A percentile compares a stretch with the other conserved stretches of the same genome.
Conservation (phyloP, 805 yeast species). For the Metschnikowia anglica region DNA sequence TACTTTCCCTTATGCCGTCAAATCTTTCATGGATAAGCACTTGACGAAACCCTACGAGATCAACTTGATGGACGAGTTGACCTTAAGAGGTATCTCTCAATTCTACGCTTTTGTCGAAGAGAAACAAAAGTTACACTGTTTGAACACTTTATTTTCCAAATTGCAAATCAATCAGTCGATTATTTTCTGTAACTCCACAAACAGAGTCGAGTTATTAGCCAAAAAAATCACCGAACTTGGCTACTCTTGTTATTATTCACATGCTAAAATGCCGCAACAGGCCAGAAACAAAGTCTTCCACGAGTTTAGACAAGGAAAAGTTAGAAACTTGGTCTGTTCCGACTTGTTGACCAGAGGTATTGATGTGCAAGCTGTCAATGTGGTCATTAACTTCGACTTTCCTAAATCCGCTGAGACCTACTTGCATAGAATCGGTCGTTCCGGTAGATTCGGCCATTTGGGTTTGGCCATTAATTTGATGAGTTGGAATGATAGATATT, state of each 20-base stretch:
- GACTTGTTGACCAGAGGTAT: slow-evolving; percentile 98
- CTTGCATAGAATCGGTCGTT: slow-evolving; percentile 97
- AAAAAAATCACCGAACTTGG: slow-evolving; percentile 95
- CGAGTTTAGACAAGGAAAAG: slow-evolving; percentile 97
- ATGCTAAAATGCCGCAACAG: slow-evolving; percentile 95
- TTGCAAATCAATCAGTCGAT: slow-evolving; percentile 95
- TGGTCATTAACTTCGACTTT: slow-evolving; percentile 96
- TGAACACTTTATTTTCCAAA: slow-evolving; percentile 91
- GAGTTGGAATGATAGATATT: slow-evolving; percentile 95
- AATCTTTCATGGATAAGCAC: slow-evolving; percentile 88
- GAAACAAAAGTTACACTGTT: slow-evolving; percentile 91
- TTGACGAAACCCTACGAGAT: slow-evolving; percentile 91
- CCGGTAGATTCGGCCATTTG: slow-evolving; percentile 97
- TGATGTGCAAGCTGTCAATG: slow-evolving; percentile 98
- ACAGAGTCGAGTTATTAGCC: slow-evolving; percentile 92
- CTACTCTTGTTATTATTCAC: slow-evolving; percentile 94
- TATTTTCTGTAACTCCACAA: slow-evolving; percentile 95
- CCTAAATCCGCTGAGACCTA: slow-evolving; percentile 98
- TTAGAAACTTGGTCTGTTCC: slow-evolving; percentile 94
- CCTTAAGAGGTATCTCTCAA: slow-evolving; percentile 94
- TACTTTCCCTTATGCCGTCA: slow-evolving; percentile 93
- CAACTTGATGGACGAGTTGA: slow-evolving; percentile 95
- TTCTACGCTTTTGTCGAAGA: slow-evolving; percentile 98
- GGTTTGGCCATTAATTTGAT: slow-evolving; percentile 96
- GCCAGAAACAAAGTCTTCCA: slow-evolving; percentile 98